Percentiles rank a stretch among this genome's conserved stretches.
phyloP scores from a whole-genome alignment of 1,139 yeast species.

The Blastobotrys arbuscula region DNA sequence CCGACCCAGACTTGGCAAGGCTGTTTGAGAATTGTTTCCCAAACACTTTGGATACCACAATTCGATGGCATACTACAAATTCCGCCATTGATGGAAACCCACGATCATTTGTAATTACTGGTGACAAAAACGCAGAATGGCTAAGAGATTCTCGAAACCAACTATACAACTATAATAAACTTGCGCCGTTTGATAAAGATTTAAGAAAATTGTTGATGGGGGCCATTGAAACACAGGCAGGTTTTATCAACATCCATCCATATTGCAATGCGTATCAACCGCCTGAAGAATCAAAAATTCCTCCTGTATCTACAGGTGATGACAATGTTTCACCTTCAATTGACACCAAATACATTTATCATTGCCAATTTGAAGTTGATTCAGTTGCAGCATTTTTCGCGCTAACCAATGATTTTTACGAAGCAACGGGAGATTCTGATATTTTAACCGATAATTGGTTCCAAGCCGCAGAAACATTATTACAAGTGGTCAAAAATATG shows the following conservation, averaged over 20 bases:
- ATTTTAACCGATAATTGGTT: slow-evolving; percentile 55
- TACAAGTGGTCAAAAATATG: slow-evolving; percentile 56
- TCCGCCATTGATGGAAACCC: slow-evolving; percentile 34
- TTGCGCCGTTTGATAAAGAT: slow-evolving; percentile 44
- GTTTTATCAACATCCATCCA: slow-evolving; percentile 57
- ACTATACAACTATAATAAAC: slow-evolving; percentile 64
- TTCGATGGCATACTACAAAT: slow-evolving; percentile 54
- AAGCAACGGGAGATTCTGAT: slow-evolving; percentile 46
- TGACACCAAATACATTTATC: slow-evolving; percentile 68
- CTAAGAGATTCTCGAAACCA: slow-evolving; percentile 82
- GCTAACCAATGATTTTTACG: slow-evolving; percentile 62
- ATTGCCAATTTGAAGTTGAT: slow-evolving; percentile 86
- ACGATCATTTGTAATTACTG: slow-evolving; percentile 72
- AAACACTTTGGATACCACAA: slow-evolving; percentile 82
- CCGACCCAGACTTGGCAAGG: slow-evolving; percentile 63
- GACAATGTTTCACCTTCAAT: slow-evolving; percentile 68
- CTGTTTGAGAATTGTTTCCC: slow-evolving; percentile 80
- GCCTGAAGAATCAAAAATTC: slow-evolving; percentile 51
- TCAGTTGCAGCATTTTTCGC: slow-evolving; percentile 79
- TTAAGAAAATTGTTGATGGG: slow-evolving; percentile 58
- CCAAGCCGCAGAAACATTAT: slow-evolving; percentile 49
- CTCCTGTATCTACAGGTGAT: slow-evolving; percentile 22
- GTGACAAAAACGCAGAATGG: slow-evolving; percentile 86
- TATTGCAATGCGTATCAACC: slow-evolving; percentile 93
- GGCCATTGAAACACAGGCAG: slow-evolving; percentile 75